Base-by-base conservation (phyloP, 371 early-diverging fungal genomes). In the Mucor piriformis region DNA sequence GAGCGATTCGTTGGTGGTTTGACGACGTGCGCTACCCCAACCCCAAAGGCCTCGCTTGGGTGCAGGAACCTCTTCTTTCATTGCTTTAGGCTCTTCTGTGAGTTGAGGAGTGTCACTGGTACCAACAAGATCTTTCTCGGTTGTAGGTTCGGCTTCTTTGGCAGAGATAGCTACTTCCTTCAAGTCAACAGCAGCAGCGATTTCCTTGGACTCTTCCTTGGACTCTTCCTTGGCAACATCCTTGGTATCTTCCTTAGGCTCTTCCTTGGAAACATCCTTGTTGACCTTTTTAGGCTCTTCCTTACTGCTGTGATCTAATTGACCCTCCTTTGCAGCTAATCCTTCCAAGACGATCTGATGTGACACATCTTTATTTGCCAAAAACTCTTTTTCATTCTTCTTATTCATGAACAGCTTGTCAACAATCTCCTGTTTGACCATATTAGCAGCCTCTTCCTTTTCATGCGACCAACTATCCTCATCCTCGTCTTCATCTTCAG, bases 11-110 rank as follows among this genome's bases (percentile, higher is more conserved):
- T 44, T 34, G 10, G 59, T 59, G 10, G 51, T 35, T 34, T 51
- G 51, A 23, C 59, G 27, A 37, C 46, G 43, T 12, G 52, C 49
- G 34, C 38, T 57, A n/a, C 77, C 77, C 77, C 77, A 77, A 12
- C 72, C 68, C 77, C 77, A 66, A 16, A 48, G 25, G 18, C 43
- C 48, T 27, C 25, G 40, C 50, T 49, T 44, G 37, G 24, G 47
- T 16, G 37, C 24, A 46, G 46, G 46, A 0, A 24, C 46, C 15
- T 11, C 54, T 8, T 29, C 8, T 29, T 29, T 29, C 29, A 29
- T 29, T 29, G 29, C 8, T 4, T 6, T 8, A 8, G 29, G 29
- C 8, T 29, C 29, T 29, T 29, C 29, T 29, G 29, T 29, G 29
- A 29, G 29, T 29, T 29, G 29, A 29, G 8, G 6, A 4, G 4